Percentiles rank a stretch among this genome's conserved stretches.
phyloP scores from a whole-genome alignment of 768 basidiomycete genomes.

The Sistotremastrum niveocremeum region DNA sequence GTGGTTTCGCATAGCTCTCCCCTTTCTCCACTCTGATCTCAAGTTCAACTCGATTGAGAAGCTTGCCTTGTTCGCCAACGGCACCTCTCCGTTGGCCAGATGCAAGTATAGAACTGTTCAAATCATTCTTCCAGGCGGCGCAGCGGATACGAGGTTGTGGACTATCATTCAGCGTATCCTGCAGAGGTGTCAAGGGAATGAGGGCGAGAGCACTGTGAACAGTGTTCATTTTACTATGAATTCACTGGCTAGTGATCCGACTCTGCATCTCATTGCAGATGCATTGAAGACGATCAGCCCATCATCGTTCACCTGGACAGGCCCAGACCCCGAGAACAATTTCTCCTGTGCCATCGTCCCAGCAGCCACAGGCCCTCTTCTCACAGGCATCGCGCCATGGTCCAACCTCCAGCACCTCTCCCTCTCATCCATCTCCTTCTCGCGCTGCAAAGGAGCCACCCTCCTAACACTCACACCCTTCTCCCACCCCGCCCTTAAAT shows the following conservation, averaged over 20 bases:
- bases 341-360: slow-evolving; percentile 46
- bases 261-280: slow-evolving; percentile 17
- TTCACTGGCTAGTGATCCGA: slow-evolving; percentile 21
- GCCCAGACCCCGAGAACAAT: slow-evolving; percentile 47
- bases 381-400: slow-evolving; percentile 28
- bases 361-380: slow-evolving; percentile 23
- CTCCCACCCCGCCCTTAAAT: slow-evolving; percentile 30
- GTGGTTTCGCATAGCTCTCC: background rate
- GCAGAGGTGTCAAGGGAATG: slow-evolving; percentile 10
- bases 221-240: slow-evolving; percentile 24
- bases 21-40: slow-evolving; percentile 12
- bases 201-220: slow-evolving; percentile 12
- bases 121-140: slow-evolving; percentile 18
- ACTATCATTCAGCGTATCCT: slow-evolving; percentile 15
- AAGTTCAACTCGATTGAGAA: slow-evolving; percentile 14
- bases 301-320: slow-evolving; percentile 38
- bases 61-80: slow-evolving; percentile 12
- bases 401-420: slow-evolving; percentile 30
- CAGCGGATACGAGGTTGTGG: slow-evolving; percentile 16
- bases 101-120: slow-evolving; percentile 16
- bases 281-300: slow-evolving; percentile 29
- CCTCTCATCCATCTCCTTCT: slow-evolving; percentile 35
- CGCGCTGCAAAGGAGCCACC: slow-evolving; percentile 16
- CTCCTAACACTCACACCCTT: slow-evolving; percentile 28
- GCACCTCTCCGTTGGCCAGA: slow-evolving; percentile 3